Conservation (phyloP, 495 filamentous ascomycete species). For the Arthonia radiata region DNA sequence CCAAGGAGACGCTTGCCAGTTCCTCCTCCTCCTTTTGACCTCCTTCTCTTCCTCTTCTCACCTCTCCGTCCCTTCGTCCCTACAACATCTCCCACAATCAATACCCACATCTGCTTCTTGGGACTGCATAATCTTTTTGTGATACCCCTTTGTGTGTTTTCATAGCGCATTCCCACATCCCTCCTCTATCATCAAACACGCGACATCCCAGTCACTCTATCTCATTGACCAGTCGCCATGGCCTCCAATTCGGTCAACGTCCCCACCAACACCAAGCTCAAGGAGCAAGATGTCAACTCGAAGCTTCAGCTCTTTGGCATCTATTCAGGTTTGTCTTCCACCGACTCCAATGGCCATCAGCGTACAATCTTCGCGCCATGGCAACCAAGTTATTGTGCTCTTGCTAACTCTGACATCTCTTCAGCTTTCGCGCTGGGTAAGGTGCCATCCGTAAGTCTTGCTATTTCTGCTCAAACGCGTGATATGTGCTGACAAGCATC, state of each 20-base stretch:
- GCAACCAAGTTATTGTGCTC: constrained; percentile 2
- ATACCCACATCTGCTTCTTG: background rate
- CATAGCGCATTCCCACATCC: background rate
- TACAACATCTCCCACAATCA: background rate
- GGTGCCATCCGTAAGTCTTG: constrained; percentile 53
- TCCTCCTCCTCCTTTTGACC: background rate
- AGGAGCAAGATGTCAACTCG: constrained; percentile 49
- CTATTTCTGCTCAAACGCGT: background rate
- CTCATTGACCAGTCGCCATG: background rate
- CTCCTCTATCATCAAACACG: background rate
- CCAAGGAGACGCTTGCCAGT: background rate
- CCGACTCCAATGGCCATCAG: background rate
- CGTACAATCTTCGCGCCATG: constrained; percentile 1
- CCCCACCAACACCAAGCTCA: constrained; percentile 33
- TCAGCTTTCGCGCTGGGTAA: constrained; percentile 73
- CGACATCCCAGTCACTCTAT: background rate
- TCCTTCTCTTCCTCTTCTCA: background rate
- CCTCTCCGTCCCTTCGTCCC: background rate
- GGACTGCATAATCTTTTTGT: background rate
- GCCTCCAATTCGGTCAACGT: constrained; percentile 27
- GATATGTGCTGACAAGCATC: background rate
- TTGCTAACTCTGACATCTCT: constrained; percentile 8
- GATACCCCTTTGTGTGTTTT: background rate
- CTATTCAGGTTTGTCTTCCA: constrained; percentile 30
- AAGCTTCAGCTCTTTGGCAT: constrained; percentile 95